Evolutionary conservation across 2,329 filamentous ascomycete genomes (phyloP).

Genomic region (Podosphaera xanthii): DNA sequence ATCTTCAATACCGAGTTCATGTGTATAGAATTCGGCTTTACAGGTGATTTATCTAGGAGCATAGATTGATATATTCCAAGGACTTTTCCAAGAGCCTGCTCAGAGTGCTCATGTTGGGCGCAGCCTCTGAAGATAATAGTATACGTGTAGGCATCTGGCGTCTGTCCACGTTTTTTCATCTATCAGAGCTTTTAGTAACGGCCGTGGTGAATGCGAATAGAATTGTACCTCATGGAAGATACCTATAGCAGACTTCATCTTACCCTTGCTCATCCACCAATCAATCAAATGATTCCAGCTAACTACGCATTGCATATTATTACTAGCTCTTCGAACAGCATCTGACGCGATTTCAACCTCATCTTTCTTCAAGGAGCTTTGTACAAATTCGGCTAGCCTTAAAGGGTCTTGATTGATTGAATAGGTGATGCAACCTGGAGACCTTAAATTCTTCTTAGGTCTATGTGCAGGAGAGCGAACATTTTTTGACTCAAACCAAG

Average conservation of each 20-base stretch:
- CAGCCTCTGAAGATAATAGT: constrained; percentile 64
- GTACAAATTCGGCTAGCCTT: constrained; percentile 47
- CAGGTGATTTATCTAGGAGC: constrained; percentile 32
- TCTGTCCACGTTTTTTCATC: constrained; percentile 87
- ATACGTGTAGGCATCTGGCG: constrained; percentile 63
- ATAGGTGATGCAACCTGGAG: neutral
- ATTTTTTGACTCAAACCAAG: constrained; percentile 11
- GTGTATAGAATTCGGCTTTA: constrained; percentile 58
- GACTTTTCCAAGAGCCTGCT: constrained; percentile 41
- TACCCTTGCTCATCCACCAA: constrained; percentile 38
- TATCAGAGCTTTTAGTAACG: constrained; percentile 16
- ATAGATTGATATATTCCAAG: constrained; percentile 59
- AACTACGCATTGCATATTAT: constrained; percentile 39
- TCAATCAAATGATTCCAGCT: constrained; percentile 77
- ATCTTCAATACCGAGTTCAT: constrained; percentile 73
- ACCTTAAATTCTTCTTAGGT: constrained; percentile 1
- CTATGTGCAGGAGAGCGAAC: constrained; percentile 2
- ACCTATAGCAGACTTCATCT: constrained; percentile 44
- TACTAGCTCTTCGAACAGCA: constrained; percentile 47
- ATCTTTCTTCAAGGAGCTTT: constrained; percentile 31
- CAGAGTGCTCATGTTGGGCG: constrained; percentile 31
- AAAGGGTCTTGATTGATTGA: constrained; percentile 34
- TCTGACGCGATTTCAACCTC: constrained; percentile 43
- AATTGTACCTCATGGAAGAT: constrained; percentile 59
- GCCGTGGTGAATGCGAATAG: neutral